Percentiles rank a stretch among this genome's conserved stretches.
These are phyloP conservation scores for Pseudozyma tsukubaensis DNA, from an alignment of 1,284 basidiomycete genomes.

Conservation along the genomic window DNA sequence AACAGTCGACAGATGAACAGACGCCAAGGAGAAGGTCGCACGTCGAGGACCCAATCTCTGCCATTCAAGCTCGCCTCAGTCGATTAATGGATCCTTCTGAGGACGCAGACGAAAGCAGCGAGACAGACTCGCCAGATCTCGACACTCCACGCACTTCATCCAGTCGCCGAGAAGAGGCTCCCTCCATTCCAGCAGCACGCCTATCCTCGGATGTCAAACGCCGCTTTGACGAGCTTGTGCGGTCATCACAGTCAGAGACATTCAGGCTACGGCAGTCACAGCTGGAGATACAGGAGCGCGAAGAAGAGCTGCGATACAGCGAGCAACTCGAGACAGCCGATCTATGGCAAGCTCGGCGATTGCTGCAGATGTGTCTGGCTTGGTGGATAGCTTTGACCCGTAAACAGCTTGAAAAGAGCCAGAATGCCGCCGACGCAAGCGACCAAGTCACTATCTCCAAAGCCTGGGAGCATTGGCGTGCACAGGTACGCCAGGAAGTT, in stretches of 20 bases:
- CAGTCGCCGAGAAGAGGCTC: not conserved
- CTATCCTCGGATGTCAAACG: slow-evolving; percentile 25
- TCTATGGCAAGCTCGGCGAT: slow-evolving; percentile 15
- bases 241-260: slow-evolving; percentile 39
- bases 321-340: slow-evolving; percentile 29
- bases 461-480: slow-evolving; percentile 38
- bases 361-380: slow-evolving; percentile 27
- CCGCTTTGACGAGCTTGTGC: slow-evolving; percentile 52
- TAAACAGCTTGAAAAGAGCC: slow-evolving; percentile 14
- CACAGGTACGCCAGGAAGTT: not conserved
- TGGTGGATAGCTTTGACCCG: slow-evolving; percentile 54
- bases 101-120: not conserved
- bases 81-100: slow-evolving; percentile 13
- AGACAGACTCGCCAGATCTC: not conserved
- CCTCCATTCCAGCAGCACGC: not conserved
- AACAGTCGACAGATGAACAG: not conserved
- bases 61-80: slow-evolving; percentile 34
- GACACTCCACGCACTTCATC: too few relatives aligned
- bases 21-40: not conserved
- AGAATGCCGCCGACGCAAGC: slow-evolving; percentile 28
- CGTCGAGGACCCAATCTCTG: slow-evolving; percentile 37
- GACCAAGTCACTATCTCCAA: slow-evolving; percentile 24
- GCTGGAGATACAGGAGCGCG: slow-evolving; percentile 8
- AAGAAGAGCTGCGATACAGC: slow-evolving; percentile 16
- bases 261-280: slow-evolving; percentile 20